These are phyloP conservation scores for Tetrahymena elliotti DNA, from an alignment of 73 alveolate genomes.

Conservation along the genomic window DNA sequence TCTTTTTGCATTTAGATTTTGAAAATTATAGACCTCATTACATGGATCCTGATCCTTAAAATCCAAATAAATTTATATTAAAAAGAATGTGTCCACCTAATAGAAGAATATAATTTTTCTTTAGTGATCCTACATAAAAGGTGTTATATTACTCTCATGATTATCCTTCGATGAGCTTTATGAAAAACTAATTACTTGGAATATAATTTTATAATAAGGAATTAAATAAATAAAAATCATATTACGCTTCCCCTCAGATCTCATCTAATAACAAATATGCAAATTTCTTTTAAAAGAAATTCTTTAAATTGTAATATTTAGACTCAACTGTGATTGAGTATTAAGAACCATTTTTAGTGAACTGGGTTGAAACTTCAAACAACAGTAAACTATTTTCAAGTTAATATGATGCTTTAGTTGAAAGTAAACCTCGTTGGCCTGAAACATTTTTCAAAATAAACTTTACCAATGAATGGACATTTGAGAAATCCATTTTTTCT, in stretches of 20 bases:
- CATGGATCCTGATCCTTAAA: constrained; percentile 9
- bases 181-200: constrained; percentile 9
- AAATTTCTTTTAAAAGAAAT: background rate
- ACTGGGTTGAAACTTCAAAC: constrained; percentile 11
- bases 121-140: constrained; percentile 23
- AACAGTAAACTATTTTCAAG: constrained; percentile 6
- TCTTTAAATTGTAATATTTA: constrained; percentile 1
- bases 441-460: background rate
- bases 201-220: constrained; percentile 22
- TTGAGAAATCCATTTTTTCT: constrained; percentile 52
- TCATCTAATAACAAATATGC: background rate
- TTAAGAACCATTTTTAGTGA: constrained; percentile 22
- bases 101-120: constrained; percentile 11
- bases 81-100: constrained; percentile 38
- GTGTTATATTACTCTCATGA: constrained; percentile 5
- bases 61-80: background rate
- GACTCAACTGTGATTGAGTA: constrained; percentile 23
- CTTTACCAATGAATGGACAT: constrained; percentile 37
- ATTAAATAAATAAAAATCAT: constrained; percentile 2
- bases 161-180: background rate
- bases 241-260: background rate
- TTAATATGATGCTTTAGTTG: constrained; percentile 1
- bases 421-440: constrained; percentile 5
- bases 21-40: constrained; percentile 30
- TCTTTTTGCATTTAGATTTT: constrained; percentile 34